phyloP scores from a whole-genome alignment of 192 early-diverging fungal genomes.

The Backusella luteola region DNA sequence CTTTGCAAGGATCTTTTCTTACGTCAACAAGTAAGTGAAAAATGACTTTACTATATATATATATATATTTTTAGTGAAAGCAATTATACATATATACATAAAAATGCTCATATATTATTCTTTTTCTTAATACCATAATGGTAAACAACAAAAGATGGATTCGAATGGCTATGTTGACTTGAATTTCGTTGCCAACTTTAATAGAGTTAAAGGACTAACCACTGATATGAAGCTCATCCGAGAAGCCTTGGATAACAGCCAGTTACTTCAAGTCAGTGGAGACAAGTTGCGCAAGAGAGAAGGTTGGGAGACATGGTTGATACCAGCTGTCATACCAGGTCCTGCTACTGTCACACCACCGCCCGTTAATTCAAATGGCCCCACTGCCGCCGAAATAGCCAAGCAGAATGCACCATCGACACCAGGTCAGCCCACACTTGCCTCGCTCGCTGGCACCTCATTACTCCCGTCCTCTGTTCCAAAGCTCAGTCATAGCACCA shows the following conservation, averaged over 20 bases:
- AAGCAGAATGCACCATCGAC: background rate
- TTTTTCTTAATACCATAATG: background rate
- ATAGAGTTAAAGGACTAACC: slow-evolving; percentile 77
- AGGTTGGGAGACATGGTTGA: slow-evolving; percentile 84
- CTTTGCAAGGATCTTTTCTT: slow-evolving; percentile 95
- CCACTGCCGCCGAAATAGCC: background rate
- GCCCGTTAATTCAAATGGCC: background rate
- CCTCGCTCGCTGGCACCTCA: background rate
- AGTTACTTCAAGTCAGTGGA: slow-evolving; percentile 30
- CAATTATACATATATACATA: too few relatives aligned
- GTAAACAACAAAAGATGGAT: slow-evolving; percentile 60
- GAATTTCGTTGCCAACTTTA: slow-evolving; percentile 79
- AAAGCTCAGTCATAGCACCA: background rate
- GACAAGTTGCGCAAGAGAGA: slow-evolving; percentile 63
- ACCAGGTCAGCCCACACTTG: background rate
- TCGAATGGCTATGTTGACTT: slow-evolving; percentile 80
- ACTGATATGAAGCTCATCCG: slow-evolving; percentile 64
- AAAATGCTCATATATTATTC: background rate
- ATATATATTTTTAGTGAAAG: too few relatives aligned
- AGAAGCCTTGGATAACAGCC: slow-evolving; percentile 47
- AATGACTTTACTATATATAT: background rate
- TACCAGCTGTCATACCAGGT: slow-evolving; percentile 26
- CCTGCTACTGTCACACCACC: background rate
- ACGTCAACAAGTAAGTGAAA: slow-evolving; percentile 46
- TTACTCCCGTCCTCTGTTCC: background rate